Evolutionary conservation across 2,329 filamentous ascomycete species (phyloP), one percentile per base, ranked within the genome.

Genomic region (Penicillium capsulatum): DNA sequence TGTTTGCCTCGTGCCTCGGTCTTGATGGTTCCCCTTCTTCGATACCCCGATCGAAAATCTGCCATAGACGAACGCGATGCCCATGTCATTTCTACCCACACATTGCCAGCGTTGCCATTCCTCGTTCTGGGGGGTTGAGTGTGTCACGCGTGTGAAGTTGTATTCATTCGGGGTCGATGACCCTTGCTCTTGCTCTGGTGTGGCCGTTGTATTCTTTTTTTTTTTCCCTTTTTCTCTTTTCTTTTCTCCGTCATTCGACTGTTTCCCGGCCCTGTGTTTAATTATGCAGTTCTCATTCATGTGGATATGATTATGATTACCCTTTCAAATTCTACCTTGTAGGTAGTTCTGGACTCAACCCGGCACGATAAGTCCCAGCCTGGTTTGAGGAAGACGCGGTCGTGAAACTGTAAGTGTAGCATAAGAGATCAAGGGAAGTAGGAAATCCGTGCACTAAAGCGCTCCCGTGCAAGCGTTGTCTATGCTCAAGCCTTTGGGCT

Each of bases 21-120:
- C 26, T 24, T 36, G 20, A 38, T 14, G 11, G 38, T 29, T 36
- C 9, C 9, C 19, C 9, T 9, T 22, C 19, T 22, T 37, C 36
- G 38, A 44, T 44, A 41, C 42, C 33, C 37, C 32, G 17, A 34
- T 28, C 17, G 38, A 38, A 31, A 42, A 45, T 45, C 34, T 48
- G 29, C 38, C 40, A 50, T 53, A 53, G 48, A 54, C 45, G 38
- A 46, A 51, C 45, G 43, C 43, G 34, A 47, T 53, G 29, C 31
- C 38, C 29, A 20, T 35, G 24, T 36, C 36, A 15, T 37, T 40
- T 42, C 4, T 36, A 31, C 2, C 28, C 17, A 15, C 36, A 32
- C 17, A 9, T 7, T 37, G 28, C 24, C 42, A 46, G 46, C 42
- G 42, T 47, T 44, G 30, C 36, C 39, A n/a, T 30, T 3, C 17